phyloP scores from a whole-genome alignment of 192 early-diverging fungal species.

The Backusella psychrophila region DNA sequence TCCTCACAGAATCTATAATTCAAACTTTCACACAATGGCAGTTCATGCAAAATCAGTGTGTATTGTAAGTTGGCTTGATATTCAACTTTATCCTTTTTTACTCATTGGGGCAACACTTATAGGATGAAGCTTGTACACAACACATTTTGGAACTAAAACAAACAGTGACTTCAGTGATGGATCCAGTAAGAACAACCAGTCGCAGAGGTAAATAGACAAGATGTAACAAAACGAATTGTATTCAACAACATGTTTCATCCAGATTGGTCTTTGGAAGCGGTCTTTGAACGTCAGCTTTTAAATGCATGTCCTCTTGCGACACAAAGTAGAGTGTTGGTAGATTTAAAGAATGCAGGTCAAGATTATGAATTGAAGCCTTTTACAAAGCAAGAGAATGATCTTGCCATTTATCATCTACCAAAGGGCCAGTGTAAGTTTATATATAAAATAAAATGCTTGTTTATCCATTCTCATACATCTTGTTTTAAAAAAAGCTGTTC shows the following conservation, averaged over 20 bases:
- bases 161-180: constrained; percentile 76
- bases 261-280: constrained; percentile 48
- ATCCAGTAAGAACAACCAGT: constrained; percentile 59
- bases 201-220: constrained; percentile 32
- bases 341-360: constrained; percentile 31
- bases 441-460: background rate
- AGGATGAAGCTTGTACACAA: constrained; percentile 46
- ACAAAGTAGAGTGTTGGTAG: constrained; percentile 39
- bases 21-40: constrained; percentile 88
- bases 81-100: background rate
- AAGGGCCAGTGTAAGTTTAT: constrained; percentile 13
- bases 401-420: constrained; percentile 49
- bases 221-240: background rate
- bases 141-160: constrained; percentile 67
- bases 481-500: background rate
- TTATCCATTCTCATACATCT: background rate
- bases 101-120: background rate
- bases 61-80: constrained; percentile 21
- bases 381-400: constrained; percentile 8
- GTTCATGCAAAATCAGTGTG: constrained; percentile 63
- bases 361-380: constrained; percentile 29
- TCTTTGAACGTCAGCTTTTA: constrained; percentile 47
- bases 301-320: constrained; percentile 52
- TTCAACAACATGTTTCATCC: no score
- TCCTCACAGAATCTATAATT: constrained; percentile 87